These are phyloP conservation scores for Diaporthe citrichinensis DNA, from an alignment of 2,329 filamentous ascomycete species.

Conservation along the genomic window DNA sequence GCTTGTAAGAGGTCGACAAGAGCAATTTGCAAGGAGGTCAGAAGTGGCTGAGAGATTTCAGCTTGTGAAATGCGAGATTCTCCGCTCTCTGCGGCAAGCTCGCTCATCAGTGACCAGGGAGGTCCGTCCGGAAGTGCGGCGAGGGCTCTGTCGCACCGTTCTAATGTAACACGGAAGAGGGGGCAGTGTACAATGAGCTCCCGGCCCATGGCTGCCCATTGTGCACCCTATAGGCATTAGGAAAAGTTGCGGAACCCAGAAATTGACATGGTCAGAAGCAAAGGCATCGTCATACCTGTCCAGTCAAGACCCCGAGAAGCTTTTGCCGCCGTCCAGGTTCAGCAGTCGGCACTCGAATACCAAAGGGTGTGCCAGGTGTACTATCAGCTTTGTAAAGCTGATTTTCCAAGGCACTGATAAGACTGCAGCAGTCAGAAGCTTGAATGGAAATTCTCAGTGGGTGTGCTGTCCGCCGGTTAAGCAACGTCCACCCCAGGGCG, in stretches of 20 bases:
- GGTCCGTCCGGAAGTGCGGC: conserved; percentile 42
- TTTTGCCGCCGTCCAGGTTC: conserved; percentile 27
- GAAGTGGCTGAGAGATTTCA: conserved; percentile 53
- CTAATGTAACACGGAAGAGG: conserved; percentile 42
- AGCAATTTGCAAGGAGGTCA: conserved; percentile 58
- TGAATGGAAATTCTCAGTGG: too few species aligned
- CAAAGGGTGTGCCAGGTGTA: too few species aligned
- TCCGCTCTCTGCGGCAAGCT: conserved; percentile 43
- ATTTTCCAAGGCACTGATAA: too few species aligned
- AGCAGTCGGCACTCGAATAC: too few species aligned
- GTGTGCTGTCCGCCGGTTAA: too few species aligned
- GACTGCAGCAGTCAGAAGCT: too few species aligned
- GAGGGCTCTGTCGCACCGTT: conserved; percentile 40
- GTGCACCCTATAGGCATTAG: conserved; percentile 45
- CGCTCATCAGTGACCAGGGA: conserved; percentile 46
- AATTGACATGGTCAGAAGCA: too few species aligned
- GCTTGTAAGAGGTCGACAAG: conserved; percentile 53
- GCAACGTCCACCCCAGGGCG: too few species aligned
- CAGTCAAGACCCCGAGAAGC: conserved; percentile 52
- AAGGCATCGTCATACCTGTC: conserved; percentile 43
- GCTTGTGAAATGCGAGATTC: conserved; percentile 46
- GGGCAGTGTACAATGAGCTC: conserved; percentile 47
- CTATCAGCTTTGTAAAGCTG: too few species aligned
- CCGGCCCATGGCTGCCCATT: conserved; percentile 52
- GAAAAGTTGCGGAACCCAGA: too few species aligned